Evolutionary conservation across 2,329 filamentous ascomycete species (phyloP), one percentile per base, ranked within the genome.

Genomic region (Nemania sp.): DNA sequence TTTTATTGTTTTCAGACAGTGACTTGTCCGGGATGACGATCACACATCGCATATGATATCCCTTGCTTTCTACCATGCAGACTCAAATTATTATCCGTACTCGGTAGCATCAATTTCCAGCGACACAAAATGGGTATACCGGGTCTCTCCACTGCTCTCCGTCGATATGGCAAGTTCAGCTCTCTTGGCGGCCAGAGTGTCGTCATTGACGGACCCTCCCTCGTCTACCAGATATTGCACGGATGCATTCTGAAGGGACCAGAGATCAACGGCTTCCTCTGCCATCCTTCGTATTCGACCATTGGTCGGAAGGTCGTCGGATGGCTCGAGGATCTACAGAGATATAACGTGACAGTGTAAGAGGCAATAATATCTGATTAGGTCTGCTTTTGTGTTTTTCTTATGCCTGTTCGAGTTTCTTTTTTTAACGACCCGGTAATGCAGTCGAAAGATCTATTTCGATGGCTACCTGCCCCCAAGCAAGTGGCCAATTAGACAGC

Each of bases 161-260:
- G 80, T 61, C 81, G 81, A 0, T 87, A 83, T 71, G 81, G 82
- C 1, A 72, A 76, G 29, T 69, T 74, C 17, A 73, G 72, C 7
- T 66, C 71, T 11, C 74, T 90, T 2, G 67, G 73, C 40, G 73
- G 75, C 25, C 71, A 79, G 40, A 68, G 69, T 5, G 75, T 83
- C 18, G 80, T 85, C 46, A 85, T 96, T 57, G 92, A 97, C 72
- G 92, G 92, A 0, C 92, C 92, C 4, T 88, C 87, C 2, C 77
- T 96, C 25, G 90, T 91, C 1, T 90, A 94, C 72, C 84, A 91
- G 72, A 79, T 93, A 42, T 86, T 90, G 62, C 78, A 86, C 52
- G 75, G 85, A 17, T 82, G 87, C 57, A 76, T 85, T 45, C 72
- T 69, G 3, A 73, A 74, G 57, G 74, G 73, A 60, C 68, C 73